Conservation (phyloP, 2,329 filamentous ascomycete species). For the Balansia obtecta region DNA sequence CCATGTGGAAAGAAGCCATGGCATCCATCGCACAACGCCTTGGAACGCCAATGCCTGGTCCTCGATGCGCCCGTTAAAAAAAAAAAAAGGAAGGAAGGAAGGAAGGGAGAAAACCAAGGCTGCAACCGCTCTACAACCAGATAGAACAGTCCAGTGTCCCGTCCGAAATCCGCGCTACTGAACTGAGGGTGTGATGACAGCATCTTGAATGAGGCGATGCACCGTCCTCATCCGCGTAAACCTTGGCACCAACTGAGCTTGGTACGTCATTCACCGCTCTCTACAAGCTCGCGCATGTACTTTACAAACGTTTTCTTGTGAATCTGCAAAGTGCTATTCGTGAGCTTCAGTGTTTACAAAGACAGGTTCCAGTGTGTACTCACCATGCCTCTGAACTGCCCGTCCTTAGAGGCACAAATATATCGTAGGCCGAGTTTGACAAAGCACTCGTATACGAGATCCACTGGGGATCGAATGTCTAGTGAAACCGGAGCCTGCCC, state of each 20-base stretch:
- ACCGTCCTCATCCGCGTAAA: no score
- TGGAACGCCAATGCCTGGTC: background rate
- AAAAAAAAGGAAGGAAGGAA: no score
- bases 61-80: background rate
- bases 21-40: background rate
- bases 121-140: background rate
- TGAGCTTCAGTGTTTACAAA: conserved; percentile 5
- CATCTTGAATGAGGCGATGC: no score
- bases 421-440: conserved; percentile 87
- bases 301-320: conserved; percentile 97
- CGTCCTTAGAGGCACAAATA: conserved; percentile 77
- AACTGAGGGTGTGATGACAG: no score
- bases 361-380: conserved; percentile 18
- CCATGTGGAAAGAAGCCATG: no score
- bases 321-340: conserved; percentile 32
- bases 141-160: background rate
- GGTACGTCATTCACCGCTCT: conserved; percentile 21
- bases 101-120: background rate
- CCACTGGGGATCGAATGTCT: conserved; percentile 82
- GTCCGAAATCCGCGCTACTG: no score
- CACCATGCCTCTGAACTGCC: conserved; percentile 80
- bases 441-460: conserved; percentile 93
- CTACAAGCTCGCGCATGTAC: conserved; percentile 76
- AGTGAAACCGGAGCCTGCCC: conserved; percentile 69
- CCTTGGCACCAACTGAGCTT: no score